These are phyloP conservation scores for Phytophthora parvispora DNA, from an alignment of 352 stramenopile species.

Conservation along the genomic window DNA sequence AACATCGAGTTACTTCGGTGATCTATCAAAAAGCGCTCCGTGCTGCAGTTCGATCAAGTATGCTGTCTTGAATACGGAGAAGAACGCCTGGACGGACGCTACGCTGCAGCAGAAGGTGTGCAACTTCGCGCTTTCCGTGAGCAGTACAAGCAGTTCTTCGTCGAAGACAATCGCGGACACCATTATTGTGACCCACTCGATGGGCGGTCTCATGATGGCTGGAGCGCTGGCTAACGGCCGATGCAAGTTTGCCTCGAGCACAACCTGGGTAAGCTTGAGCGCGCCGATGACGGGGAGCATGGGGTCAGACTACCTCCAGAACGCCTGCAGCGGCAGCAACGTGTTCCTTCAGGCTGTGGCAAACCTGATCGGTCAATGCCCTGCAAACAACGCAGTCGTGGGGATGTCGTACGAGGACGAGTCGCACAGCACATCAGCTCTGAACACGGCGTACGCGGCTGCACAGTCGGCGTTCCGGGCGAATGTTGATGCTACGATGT, in stretches of 20 bases:
- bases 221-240: conserved; percentile 38
- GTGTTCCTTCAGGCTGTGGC: conserved; percentile 29
- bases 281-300: conserved; percentile 44
- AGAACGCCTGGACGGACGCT: conserved; percentile 27
- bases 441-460: conserved; percentile 29
- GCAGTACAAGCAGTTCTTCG: conserved; percentile 17
- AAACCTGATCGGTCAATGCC: conserved; percentile 39
- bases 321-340: conserved; percentile 28
- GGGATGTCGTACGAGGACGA: conserved; percentile 33
- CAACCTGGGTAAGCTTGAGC: conserved; percentile 40
- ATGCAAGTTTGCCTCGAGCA: conserved; percentile 40
- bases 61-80: conserved; percentile 30
- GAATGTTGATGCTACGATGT: conserved; percentile 41
- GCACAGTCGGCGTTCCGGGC: conserved; percentile 26
- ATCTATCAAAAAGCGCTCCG: conserved; percentile 26
- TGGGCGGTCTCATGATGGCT: conserved; percentile 37
- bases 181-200: conserved; percentile 47
- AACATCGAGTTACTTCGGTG: conserved; percentile 30
- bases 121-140: conserved; percentile 25
- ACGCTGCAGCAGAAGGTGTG: conserved; percentile 35
- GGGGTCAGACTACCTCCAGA: conserved; percentile 42
- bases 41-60: conserved; percentile 41
- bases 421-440: conserved; percentile 12
- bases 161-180: conserved; percentile 28
- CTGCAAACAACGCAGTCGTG: conserved; percentile 18